These are phyloP conservation scores for Cyclotella atomus DNA, from an alignment of 108 stramenopile species.

Conservation along the genomic window DNA sequence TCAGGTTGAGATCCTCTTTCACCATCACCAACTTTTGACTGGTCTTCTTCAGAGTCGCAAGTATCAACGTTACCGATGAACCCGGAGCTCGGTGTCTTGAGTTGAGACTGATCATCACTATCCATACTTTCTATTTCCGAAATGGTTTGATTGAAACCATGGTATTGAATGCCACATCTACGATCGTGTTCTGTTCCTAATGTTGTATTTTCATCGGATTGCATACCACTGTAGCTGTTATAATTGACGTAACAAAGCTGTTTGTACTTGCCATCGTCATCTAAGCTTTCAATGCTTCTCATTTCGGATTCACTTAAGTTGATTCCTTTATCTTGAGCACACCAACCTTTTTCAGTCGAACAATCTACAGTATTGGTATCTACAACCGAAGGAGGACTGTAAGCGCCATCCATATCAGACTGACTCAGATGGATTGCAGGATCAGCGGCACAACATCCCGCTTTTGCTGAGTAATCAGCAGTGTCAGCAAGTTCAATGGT, in stretches of 20 bases:
- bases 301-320: neutral
- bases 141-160: neutral
- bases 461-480: neutral
- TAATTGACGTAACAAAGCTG: neutral
- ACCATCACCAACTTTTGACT: neutral
- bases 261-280: neutral
- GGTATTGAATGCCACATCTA: neutral
- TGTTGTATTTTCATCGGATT: conserved; percentile 2
- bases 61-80: conserved; percentile 2
- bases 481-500: neutral
- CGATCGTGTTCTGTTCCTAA: neutral
- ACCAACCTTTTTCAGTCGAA: neutral
- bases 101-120: neutral
- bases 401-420: too few species aligned
- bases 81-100: neutral
- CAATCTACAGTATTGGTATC: neutral
- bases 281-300: conserved; percentile 2
- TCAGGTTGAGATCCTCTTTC: neutral
- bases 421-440: neutral
- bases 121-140: conserved; percentile 2
- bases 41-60: neutral
- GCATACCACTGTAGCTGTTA: neutral
- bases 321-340: neutral
- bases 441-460: neutral
- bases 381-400: neutral